Percentiles rank a stretch among this genome's conserved stretches.
Conservation (phyloP, 2,329 filamentous ascomycete genomes). For the Pseudophaeomoniella oleicola region DNA sequence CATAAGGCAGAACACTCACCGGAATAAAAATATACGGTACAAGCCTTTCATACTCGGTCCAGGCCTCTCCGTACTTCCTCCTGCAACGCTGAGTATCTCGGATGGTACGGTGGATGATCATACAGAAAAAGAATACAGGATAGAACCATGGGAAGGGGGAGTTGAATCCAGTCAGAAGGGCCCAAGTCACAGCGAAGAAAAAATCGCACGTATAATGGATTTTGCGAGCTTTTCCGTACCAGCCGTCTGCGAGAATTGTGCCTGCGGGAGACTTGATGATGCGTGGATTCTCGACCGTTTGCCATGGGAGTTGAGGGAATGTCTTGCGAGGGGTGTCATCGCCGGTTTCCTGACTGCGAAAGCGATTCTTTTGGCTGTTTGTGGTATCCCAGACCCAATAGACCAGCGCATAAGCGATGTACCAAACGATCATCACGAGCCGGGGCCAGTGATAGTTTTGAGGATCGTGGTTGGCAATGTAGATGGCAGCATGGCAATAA, state of each 20-base stretch:
- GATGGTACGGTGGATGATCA: constrained; percentile 66
- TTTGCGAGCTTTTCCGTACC: constrained; percentile 67
- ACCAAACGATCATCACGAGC: constrained; percentile 50
- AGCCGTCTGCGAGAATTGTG: constrained; percentile 68
- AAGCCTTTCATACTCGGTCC: constrained; percentile 64
- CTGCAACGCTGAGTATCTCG: constrained; percentile 65
- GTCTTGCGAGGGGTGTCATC: constrained; percentile 50
- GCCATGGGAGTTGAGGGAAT: constrained; percentile 86
- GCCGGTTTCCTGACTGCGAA: constrained; percentile 54
- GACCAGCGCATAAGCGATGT: constrained; percentile 58
- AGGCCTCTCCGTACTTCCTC: constrained; percentile 67
- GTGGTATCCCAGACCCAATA: constrained; percentile 90
- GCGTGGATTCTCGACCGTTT: constrained; percentile 65
- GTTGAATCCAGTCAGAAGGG: constrained; percentile 63
- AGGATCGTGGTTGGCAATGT: constrained; percentile 70
- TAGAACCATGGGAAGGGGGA: constrained; percentile 87
- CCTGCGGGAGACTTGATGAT: constrained; percentile 59
- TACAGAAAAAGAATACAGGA: constrained; percentile 61
- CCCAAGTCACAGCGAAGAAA: constrained; percentile 66
- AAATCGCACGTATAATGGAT: constrained; percentile 70
- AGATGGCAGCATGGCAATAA: constrained; percentile 89
- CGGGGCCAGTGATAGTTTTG: constrained; percentile 64
- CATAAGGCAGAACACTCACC: constrained; percentile 21
- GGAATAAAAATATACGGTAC: constrained; percentile 81
- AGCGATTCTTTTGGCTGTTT: constrained; percentile 89